Percentiles rank a stretch among this genome's conserved stretches.
These are phyloP conservation scores for Alectoria sarmentosa DNA, from an alignment of 495 filamentous ascomycete genomes.

Conservation along the genomic window DNA sequence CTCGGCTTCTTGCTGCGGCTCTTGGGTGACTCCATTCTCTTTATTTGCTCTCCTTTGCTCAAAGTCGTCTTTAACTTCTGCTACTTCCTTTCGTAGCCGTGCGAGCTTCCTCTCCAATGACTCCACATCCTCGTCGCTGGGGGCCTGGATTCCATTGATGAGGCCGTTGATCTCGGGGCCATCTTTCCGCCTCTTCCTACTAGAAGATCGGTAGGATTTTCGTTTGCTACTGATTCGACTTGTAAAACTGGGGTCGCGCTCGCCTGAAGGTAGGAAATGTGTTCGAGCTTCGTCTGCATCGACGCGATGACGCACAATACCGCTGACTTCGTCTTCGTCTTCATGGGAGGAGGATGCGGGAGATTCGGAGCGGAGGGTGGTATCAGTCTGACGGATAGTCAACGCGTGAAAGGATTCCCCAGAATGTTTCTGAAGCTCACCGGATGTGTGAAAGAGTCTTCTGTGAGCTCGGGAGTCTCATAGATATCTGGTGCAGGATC, in stretches of 20 bases:
- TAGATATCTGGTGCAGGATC: constrained; percentile 91
- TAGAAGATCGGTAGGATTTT: constrained; percentile 70
- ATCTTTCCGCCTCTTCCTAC: constrained; percentile 54
- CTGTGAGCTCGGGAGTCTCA: constrained; percentile 85
- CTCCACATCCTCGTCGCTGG: constrained; percentile 60
- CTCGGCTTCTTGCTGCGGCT: constrained; percentile 36
- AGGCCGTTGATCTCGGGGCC: constrained; percentile 36
- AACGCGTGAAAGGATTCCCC: constrained; percentile 19
- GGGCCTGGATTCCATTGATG: constrained; percentile 56
- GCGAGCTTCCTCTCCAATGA: constrained; percentile 69
- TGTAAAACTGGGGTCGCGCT: constrained; percentile 71
- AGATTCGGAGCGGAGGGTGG: constrained; percentile 58
- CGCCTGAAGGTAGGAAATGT: constrained; percentile 68
- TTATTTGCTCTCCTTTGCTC: constrained; percentile 39
- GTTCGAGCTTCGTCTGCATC: constrained; percentile 71
- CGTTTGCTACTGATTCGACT: constrained; percentile 72
- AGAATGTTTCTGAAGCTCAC: constrained; percentile 37
- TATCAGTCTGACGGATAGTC: constrained; percentile 43
- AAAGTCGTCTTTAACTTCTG: constrained; percentile 67
- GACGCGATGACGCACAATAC: constrained; percentile 66
- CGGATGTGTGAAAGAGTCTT: constrained; percentile 77
- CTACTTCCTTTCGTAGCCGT: constrained; percentile 66
- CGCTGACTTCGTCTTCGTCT: constrained; percentile 52
- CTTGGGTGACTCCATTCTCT: constrained; percentile 24
- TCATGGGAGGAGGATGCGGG: constrained; percentile 40